Evolutionary conservation across 2,329 filamentous ascomycete species (phyloP).

Genomic region (Akanthomyces dipterigenus): DNA sequence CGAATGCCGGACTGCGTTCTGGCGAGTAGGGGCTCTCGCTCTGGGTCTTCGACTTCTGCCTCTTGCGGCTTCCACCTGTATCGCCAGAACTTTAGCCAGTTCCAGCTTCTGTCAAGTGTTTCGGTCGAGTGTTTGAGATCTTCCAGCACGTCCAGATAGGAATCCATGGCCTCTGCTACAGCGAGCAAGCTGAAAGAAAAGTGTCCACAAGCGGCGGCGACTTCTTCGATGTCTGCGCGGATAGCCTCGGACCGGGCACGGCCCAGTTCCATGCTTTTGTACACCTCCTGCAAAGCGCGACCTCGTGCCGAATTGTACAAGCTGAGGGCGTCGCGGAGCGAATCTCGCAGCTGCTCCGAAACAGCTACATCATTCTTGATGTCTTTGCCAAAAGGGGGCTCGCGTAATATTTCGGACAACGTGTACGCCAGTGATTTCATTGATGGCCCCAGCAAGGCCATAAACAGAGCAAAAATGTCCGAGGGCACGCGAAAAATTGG

Average conservation of each 20-base stretch:
- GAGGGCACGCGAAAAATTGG: conserved; percentile 54
- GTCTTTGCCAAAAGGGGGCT: conserved; percentile 70
- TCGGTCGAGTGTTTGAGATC: conserved; percentile 70
- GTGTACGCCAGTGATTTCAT: conserved; percentile 96
- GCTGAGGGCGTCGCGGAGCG: conserved; percentile 70
- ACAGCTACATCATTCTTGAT: conserved; percentile 64
- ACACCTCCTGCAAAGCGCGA: conserved; percentile 71
- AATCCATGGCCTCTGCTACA: conserved; percentile 83
- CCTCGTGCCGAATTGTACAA: conserved; percentile 72
- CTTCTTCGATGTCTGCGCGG: conserved; percentile 92
- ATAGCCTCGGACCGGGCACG: conserved; percentile 63
- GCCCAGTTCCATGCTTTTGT: conserved; percentile 69
- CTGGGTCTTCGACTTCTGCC: conserved; percentile 29
- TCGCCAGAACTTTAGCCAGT: conserved; percentile 78
- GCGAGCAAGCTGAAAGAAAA: conserved; percentile 89
- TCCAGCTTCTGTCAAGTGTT: conserved; percentile 60
- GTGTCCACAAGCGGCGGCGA: conserved; percentile 94
- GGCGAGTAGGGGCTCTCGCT: conserved; percentile 35
- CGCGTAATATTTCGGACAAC: conserved; percentile 78
- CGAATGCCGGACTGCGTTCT: conserved; percentile 39
- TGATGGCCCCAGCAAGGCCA: conserved; percentile 79
- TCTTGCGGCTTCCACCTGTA: conserved; percentile 15
- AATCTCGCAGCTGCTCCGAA: conserved; percentile 73
- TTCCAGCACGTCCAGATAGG: conserved; percentile 76
- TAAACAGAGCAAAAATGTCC: conserved; percentile 89